A percentile compares a stretch with the other conserved stretches of the same genome.
Conservation (phyloP, 75 land plant species). For the Pinus albicaulis region DNA sequence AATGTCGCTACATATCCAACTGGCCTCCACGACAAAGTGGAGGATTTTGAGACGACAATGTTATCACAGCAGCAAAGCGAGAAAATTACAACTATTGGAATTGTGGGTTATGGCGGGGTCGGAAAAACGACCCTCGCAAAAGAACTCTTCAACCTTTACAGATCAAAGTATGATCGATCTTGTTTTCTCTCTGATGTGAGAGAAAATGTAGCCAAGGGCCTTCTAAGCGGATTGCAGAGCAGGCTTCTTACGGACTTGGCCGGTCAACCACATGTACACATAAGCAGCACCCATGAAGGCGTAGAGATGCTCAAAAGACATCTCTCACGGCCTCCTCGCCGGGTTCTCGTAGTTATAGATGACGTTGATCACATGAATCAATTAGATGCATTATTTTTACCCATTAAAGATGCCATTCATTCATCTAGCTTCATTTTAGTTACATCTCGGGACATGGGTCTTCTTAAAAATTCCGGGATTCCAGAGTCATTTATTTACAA, state of each 20-base stretch:
- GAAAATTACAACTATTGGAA: not conserved
- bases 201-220: not conserved
- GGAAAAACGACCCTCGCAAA: constrained; percentile 1
- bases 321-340: not conserved
- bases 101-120: not conserved
- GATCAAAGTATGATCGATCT: not conserved
- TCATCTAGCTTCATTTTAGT: not conserved
- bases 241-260: not conserved
- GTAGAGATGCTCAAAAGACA: not conserved
- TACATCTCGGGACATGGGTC: not conserved
- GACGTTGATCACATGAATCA: not conserved
- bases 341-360: not conserved
- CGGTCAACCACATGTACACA: not conserved
- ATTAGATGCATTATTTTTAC: not conserved
- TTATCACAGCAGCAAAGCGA: no score
- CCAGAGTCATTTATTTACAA: no score
- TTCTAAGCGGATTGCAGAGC: not conserved
- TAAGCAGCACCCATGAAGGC: not conserved
- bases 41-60: no score
- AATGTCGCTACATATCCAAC: no score
- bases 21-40: no score
- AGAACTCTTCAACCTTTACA: not conserved
- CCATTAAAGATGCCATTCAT: not conserved
- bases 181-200: constrained; percentile 6
- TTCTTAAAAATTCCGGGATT: not conserved